These are phyloP conservation scores for Effrenium voratum DNA, from an alignment of 73 alveolate genomes.

Conservation along the genomic window DNA sequence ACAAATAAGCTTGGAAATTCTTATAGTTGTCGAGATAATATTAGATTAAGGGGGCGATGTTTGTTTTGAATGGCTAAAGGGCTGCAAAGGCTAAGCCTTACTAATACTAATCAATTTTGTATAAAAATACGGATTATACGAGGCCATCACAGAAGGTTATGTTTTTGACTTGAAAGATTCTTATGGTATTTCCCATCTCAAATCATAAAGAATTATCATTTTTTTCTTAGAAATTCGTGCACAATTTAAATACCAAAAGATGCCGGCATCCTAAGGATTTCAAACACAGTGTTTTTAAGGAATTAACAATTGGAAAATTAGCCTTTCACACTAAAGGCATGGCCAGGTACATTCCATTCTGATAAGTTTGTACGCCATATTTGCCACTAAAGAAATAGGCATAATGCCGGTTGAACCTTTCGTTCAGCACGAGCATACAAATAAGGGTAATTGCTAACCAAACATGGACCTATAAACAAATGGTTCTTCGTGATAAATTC, in stretches of 20 bases:
- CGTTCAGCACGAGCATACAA: not conserved
- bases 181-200: not conserved
- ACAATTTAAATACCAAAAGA: not conserved
- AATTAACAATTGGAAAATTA: not conserved
- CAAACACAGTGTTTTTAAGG: not conserved
- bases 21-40: not conserved
- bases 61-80: conserved; percentile 33
- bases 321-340: conserved; percentile 1
- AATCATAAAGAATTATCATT: conserved; percentile 33
- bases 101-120: not conserved
- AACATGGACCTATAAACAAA: conserved; percentile 32
- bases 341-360: not conserved
- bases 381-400: not conserved
- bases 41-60: conserved; percentile 2
- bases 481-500: conserved; percentile 13
- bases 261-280: not conserved
- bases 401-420: conserved; percentile 24
- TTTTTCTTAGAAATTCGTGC: not conserved
- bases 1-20: not conserved
- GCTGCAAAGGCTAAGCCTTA: not conserved
- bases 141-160: conserved; percentile 15
- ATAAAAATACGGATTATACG: not conserved
- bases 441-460: not conserved
- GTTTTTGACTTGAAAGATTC: not conserved
- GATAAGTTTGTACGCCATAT: too few relatives aligned